Conservation (phyloP, 768 basidiomycete species). For the Naganishia vaughanmartiniae region DNA sequence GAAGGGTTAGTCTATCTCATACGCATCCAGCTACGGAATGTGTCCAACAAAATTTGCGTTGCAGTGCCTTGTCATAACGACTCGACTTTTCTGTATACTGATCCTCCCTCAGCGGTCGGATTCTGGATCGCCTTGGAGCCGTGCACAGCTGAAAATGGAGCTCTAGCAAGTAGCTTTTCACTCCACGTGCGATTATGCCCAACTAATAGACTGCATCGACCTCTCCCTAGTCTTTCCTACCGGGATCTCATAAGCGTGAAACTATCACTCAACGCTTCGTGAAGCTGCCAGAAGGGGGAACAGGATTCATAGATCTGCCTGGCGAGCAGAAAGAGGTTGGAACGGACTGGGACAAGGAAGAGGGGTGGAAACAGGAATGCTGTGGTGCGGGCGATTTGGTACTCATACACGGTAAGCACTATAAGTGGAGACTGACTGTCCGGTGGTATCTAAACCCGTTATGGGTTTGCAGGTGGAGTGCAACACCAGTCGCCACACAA, state of each 20-base stretch:
- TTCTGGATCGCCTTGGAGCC: conserved; percentile 95
- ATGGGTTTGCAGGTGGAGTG: conserved; percentile 56
- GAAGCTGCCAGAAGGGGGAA: conserved; percentile 67
- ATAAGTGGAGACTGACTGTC: not conserved
- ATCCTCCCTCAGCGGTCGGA: conserved; percentile 86
- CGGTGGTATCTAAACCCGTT: not conserved
- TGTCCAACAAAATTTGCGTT: conserved; percentile 40
- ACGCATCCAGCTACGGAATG: not conserved
- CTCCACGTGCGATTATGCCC: not conserved
- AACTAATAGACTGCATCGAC: conserved; percentile 26
- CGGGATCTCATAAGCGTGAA: conserved; percentile 77
- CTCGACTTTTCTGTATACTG: conserved; percentile 78
- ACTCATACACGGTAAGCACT: conserved; percentile 75
- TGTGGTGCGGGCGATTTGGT: conserved; percentile 72
- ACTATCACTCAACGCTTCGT: conserved; percentile 82
- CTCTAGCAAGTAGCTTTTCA: conserved; percentile 37
- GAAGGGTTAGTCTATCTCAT: conserved; percentile 61
- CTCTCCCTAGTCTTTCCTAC: conserved; percentile 51
- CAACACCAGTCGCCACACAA: conserved; percentile 90
- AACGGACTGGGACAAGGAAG: conserved; percentile 43
- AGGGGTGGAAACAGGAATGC: conserved; percentile 44
- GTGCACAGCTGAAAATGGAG: conserved; percentile 61
- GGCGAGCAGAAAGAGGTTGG: conserved; percentile 34
- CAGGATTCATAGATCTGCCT: conserved; percentile 61
- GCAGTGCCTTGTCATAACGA: conserved; percentile 85